Conservation (phyloP, 1,139 yeast species). For the Hyphopichia fennica region DNA sequence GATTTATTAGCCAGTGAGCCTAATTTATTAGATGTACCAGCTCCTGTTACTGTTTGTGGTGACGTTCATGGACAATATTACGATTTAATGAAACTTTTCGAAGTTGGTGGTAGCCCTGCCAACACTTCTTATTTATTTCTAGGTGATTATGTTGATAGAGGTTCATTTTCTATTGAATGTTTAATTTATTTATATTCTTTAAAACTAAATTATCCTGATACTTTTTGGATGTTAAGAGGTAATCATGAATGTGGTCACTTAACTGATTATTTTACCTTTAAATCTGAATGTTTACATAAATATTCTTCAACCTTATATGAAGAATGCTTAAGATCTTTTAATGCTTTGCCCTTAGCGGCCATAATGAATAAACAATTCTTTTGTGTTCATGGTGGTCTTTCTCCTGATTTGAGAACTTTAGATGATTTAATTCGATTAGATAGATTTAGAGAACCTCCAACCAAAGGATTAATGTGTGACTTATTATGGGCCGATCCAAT, state of each 20-base stretch:
- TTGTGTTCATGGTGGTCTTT: slow-evolving; percentile 97
- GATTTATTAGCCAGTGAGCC: slow-evolving; percentile 70
- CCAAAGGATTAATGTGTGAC: slow-evolving; percentile 93
- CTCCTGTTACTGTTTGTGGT: slow-evolving; percentile 96
- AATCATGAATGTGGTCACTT: slow-evolving; percentile 95
- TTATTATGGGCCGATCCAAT: slow-evolving; percentile 95
- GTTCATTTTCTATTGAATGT: slow-evolving; percentile 89
- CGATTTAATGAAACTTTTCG: slow-evolving; percentile 87
- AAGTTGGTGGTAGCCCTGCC: slow-evolving; percentile 90
- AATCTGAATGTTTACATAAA: slow-evolving; percentile 87
- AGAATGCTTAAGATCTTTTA: slow-evolving; percentile 76
- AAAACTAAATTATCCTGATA: slow-evolving; percentile 73
- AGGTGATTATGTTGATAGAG: slow-evolving; percentile 97
- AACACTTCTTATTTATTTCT: slow-evolving; percentile 76
- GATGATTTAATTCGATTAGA: slow-evolving; percentile 71
- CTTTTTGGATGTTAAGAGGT: slow-evolving; percentile 85
- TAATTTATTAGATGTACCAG: slow-evolving; percentile 75
- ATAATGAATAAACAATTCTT: slow-evolving; percentile 92
- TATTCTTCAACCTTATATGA: slow-evolving; percentile 70
- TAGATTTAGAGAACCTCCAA: slow-evolving; percentile 91
- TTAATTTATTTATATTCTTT: slow-evolving; percentile 76
- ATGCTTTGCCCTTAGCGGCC: slow-evolving; percentile 89
- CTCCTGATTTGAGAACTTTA: slow-evolving; percentile 75
- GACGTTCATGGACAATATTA: slow-evolving; percentile 95
- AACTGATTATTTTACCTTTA: slow-evolving; percentile 92